Evolutionary conservation across 192 early-diverging fungal genomes (phyloP).

Genomic region (Backusella australiensis): DNA sequence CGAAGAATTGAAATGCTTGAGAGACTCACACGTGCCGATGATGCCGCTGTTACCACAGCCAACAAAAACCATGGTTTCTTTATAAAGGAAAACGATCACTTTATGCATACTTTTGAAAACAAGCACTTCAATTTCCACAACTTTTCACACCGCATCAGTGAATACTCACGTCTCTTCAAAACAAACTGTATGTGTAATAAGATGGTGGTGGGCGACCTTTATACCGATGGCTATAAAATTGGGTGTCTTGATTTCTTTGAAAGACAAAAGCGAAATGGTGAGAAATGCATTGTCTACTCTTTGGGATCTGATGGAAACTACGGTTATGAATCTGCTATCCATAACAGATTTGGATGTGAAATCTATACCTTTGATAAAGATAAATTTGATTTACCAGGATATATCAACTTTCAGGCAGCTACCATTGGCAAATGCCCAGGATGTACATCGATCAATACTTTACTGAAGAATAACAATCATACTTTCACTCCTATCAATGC

Average conservation of each 20-base stretch:
- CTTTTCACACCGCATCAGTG: neutral
- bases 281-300: neutral
- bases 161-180: neutral
- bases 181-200: conserved; percentile 4
- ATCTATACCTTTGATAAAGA: neutral
- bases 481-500: neutral
- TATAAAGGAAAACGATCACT: neutral
- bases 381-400: neutral
- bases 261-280: neutral
- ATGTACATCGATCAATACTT: neutral
- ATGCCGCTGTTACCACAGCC: neutral
- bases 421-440: neutral
- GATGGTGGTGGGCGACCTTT: neutral
- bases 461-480: neutral
- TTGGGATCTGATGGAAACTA: neutral
- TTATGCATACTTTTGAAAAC: neutral
- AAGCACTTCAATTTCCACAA: neutral
- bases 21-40: neutral
- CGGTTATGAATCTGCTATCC: neutral
- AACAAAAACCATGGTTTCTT: neutral
- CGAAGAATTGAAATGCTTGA: neutral
- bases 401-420: neutral
- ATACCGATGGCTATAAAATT: neutral
- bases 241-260: neutral
- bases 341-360: neutral